Evolutionary conservation across 352 stramenopile genomes (phyloP).

Genomic region (Globisporangium heterothallicum): DNA sequence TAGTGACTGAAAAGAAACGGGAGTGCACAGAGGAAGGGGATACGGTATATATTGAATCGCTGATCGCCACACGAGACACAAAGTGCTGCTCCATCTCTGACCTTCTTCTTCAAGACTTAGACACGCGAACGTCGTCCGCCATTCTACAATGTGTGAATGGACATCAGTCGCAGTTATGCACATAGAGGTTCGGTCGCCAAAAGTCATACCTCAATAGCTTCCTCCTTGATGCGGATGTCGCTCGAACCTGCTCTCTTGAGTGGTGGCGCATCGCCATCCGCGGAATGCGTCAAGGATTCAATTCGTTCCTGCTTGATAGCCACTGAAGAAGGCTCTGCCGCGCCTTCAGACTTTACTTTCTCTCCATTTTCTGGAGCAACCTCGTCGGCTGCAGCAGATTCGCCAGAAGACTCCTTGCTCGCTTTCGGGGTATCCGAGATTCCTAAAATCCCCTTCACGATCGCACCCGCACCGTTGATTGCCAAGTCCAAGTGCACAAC

Average conservation of each 20-base stretch:
- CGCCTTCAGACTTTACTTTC: constrained; percentile 13
- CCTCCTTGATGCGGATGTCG: constrained; percentile 17
- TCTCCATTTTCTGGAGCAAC: constrained; percentile 7
- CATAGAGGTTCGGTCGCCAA: too few relatives aligned
- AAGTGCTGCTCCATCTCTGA: too few relatives aligned
- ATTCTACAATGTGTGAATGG: too few relatives aligned
- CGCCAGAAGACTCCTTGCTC: background rate
- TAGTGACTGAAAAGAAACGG: too few relatives aligned
- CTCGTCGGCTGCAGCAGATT: background rate
- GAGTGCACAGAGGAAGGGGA: too few relatives aligned
- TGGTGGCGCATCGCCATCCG: constrained; percentile 18
- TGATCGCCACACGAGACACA: too few relatives aligned
- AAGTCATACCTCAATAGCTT: constrained; percentile 24
- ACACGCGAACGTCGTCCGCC: background rate
- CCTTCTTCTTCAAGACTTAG: too few relatives aligned
- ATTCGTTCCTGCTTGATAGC: constrained; percentile 28
- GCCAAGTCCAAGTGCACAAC: constrained; percentile 68
- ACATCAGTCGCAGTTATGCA: too few relatives aligned
- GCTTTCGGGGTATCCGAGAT: constrained; percentile 18
- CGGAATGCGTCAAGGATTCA: constrained; percentile 6
- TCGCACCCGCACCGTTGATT: constrained; percentile 43
- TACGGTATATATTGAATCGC: too few relatives aligned
- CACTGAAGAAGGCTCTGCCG: background rate
- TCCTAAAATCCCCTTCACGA: constrained; percentile 73
- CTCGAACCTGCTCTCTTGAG: constrained; percentile 28